Evolutionary conservation across 495 filamentous ascomycete species (phyloP).

Genomic region (Aspergillus biplanus): DNA sequence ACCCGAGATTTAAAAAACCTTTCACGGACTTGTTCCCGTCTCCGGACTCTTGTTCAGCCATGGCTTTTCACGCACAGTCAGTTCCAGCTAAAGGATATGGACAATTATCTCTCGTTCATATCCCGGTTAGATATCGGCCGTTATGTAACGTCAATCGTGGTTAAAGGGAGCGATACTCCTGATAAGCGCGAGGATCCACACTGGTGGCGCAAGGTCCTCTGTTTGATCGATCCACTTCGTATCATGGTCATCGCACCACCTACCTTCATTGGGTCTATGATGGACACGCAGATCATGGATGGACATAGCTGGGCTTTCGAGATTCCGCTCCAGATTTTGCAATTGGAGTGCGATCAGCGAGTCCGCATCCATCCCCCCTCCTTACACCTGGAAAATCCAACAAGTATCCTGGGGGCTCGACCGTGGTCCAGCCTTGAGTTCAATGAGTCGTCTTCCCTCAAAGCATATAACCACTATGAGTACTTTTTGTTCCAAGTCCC

Average conservation of each 20-base stretch:
- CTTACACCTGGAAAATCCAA: conserved; percentile 19
- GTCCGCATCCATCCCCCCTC: not conserved
- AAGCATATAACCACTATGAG: conserved; percentile 49
- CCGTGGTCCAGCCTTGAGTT: conserved; percentile 42
- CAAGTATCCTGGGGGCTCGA: conserved; percentile 29
- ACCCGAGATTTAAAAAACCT: conserved; percentile 40
- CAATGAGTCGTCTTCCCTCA: conserved; percentile 47
- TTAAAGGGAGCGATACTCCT: conserved; percentile 17
- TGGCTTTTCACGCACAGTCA: conserved; percentile 40
- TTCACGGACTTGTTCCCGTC: conserved; percentile 29
- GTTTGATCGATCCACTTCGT: conserved; percentile 33
- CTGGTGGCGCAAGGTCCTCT: conserved; percentile 41
- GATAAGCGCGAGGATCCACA: conserved; percentile 24
- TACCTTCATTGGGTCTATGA: conserved; percentile 33
- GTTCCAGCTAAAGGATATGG: conserved; percentile 33
- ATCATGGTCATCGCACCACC: conserved; percentile 44
- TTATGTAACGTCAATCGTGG: conserved; percentile 41
- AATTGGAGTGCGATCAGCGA: conserved; percentile 28
- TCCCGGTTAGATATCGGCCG: conserved; percentile 27
- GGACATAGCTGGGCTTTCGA: conserved; percentile 48
- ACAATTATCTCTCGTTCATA: conserved; percentile 35
- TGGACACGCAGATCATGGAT: conserved; percentile 34
- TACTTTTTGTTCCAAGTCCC: conserved; percentile 45
- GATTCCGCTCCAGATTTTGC: conserved; percentile 38
- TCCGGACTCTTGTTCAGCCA: conserved; percentile 37